Conservation (phyloP, 225 moss, liverwort and hornwort genomes). For the Neckera pumila region DNA sequence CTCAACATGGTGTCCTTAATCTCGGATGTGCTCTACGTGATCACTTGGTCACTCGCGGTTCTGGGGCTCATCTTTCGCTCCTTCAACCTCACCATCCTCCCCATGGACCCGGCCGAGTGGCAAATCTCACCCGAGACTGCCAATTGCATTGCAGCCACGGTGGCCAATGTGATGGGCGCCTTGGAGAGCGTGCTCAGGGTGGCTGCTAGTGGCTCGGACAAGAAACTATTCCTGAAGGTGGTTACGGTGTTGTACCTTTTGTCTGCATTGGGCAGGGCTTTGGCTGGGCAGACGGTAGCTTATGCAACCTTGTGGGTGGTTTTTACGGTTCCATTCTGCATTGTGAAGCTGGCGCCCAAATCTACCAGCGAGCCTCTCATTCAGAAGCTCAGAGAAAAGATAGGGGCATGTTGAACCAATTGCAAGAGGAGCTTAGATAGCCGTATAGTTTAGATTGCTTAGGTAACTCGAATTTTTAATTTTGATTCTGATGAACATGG, state of each 20-base stretch:
- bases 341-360: constrained; percentile 57
- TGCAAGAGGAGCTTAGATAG: background rate
- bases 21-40: constrained; percentile 66
- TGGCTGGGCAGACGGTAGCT: constrained; percentile 68
- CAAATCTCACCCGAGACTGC: constrained; percentile 64
- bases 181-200: constrained; percentile 81
- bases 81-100: constrained; percentile 55
- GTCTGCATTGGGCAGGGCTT: constrained; percentile 59
- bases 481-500: background rate
- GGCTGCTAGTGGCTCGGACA: constrained; percentile 83
- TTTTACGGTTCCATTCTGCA: constrained; percentile 54
- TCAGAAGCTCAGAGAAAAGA: constrained; percentile 25
- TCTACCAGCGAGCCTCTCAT: constrained; percentile 45
- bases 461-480: background rate
- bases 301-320: constrained; percentile 67
- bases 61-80: constrained; percentile 75
- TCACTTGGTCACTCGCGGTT: constrained; percentile 68
- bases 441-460: background rate
- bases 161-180: constrained; percentile 81
- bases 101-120: constrained; percentile 78
- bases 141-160: constrained; percentile 53
- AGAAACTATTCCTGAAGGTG: constrained; percentile 76
- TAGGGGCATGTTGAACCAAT: background rate
- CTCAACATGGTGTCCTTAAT: constrained; percentile 44
- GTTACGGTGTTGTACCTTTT: constrained; percentile 44